Conservation (phyloP, 352 stramenopile species). For the Phytophthora cajani region DNA sequence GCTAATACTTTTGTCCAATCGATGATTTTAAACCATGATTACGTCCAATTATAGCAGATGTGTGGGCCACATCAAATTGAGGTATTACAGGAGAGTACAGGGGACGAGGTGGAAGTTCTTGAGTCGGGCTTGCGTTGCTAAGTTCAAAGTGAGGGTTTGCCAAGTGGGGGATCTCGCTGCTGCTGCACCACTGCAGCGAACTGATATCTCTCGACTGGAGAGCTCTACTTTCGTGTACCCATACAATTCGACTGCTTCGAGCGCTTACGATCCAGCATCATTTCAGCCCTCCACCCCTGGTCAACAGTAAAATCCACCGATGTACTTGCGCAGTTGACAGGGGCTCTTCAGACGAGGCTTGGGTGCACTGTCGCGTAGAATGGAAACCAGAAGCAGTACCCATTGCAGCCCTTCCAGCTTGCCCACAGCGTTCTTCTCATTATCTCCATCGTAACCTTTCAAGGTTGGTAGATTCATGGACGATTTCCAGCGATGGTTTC, state of each 20-base stretch:
- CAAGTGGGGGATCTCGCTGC: not conserved
- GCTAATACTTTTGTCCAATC: too few relatives aligned
- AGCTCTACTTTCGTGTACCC: too few relatives aligned
- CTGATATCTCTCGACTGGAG: too few relatives aligned
- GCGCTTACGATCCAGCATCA: not conserved
- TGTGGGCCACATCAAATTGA: too few relatives aligned
- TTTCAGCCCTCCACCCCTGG: not conserved
- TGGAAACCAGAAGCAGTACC: not conserved
- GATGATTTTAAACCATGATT: too few relatives aligned
- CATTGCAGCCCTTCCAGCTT: not conserved
- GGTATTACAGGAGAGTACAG: too few relatives aligned
- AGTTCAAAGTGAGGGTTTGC: conserved; percentile 5
- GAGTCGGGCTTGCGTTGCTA: not conserved
- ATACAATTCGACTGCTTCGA: too few relatives aligned
- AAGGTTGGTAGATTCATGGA: too few relatives aligned
- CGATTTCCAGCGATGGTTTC: too few relatives aligned
- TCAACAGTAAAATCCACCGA: not conserved
- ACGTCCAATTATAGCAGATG: too few relatives aligned
- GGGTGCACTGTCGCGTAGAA: not conserved
- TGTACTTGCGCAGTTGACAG: not conserved
- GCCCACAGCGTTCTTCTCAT: not conserved
- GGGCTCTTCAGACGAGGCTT: not conserved
- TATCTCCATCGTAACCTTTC: not conserved
- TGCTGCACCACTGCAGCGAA: too few relatives aligned
- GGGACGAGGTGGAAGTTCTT: not conserved